Evolutionary conservation across 441 rosid genomes (phyloP).

Genomic region (Omphalea diandra): DNA sequence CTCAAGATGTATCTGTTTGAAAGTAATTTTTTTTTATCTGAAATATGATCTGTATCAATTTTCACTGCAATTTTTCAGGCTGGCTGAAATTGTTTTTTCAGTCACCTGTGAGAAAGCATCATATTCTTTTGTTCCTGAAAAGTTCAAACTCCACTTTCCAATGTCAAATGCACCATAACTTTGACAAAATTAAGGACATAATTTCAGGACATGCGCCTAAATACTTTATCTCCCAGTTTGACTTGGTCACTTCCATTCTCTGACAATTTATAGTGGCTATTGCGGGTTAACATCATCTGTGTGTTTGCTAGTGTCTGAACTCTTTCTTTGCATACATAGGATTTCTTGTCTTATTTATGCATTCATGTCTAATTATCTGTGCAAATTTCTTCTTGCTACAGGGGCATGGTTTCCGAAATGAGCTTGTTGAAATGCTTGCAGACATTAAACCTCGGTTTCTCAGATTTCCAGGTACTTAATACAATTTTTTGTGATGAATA

Average conservation of each 20-base stretch:
- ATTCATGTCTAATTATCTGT: not conserved
- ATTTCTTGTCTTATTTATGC: not conserved
- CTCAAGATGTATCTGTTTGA: not conserved
- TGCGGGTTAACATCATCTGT: not conserved
- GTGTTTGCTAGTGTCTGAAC: no score
- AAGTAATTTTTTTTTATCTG: not conserved
- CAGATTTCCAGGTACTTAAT: slow-evolving; percentile 72
- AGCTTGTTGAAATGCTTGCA: slow-evolving; percentile 63
- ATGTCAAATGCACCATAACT: not conserved
- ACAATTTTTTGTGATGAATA: not conserved
- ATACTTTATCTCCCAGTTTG: not conserved
- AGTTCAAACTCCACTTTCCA: not conserved
- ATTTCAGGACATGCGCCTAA: not conserved
- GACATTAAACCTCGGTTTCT: slow-evolving; percentile 72
- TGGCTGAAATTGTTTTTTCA: not conserved
- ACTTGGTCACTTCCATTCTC: not conserved
- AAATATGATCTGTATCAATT: no score
- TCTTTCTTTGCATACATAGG: no score
- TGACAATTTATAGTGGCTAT: not conserved
- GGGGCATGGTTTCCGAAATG: slow-evolving; percentile 91
- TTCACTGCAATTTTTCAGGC: not conserved
- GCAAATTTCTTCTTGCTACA: slow-evolving; percentile 27
- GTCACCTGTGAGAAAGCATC: not conserved
- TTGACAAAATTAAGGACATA: not conserved
- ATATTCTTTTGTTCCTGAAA: not conserved